Evolutionary conservation across 441 rosid genomes (phyloP).

Genomic region (Adansonia madagascariensis): DNA sequence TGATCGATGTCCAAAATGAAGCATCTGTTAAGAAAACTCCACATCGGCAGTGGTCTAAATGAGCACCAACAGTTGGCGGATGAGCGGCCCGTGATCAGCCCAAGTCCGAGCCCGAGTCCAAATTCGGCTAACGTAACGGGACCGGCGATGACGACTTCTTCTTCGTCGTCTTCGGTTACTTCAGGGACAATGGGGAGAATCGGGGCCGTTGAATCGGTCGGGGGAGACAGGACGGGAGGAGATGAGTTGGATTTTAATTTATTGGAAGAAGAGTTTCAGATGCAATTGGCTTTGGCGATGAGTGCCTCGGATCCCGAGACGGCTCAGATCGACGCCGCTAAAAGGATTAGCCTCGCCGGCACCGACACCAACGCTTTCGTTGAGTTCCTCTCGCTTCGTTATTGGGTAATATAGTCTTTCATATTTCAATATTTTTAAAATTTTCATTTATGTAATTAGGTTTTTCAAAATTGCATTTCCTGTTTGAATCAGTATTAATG

Average conservation of each 20-base stretch:
- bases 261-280: slow-evolving; percentile 91
- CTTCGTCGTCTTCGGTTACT: slow-evolving; percentile 49
- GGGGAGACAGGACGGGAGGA: slow-evolving; percentile 49
- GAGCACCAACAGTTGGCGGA: slow-evolving; percentile 61
- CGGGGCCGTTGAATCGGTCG: slow-evolving; percentile 49
- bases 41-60: slow-evolving; percentile 76
- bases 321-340: slow-evolving; percentile 94
- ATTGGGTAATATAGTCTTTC: slow-evolving; percentile 59
- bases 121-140: slow-evolving; percentile 25
- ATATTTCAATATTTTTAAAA: not conserved
- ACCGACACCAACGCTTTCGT: slow-evolving; percentile 51
- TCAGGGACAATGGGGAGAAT: slow-evolving; percentile 49
- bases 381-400: slow-evolving; percentile 77
- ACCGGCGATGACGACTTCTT: slow-evolving; percentile 21
- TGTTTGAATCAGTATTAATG: slow-evolving; percentile 17
- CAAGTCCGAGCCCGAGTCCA: slow-evolving; percentile 44
- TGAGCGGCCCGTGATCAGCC: slow-evolving; percentile 44
- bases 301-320: slow-evolving; percentile 94
- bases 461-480: slow-evolving; percentile 17
- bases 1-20: slow-evolving; percentile 97
- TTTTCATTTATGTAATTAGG: slow-evolving; percentile 11
- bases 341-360: slow-evolving; percentile 84
- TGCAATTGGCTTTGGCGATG: slow-evolving; percentile 88
- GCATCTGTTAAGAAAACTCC: slow-evolving; percentile 86
- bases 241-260: slow-evolving; percentile 61